Percentiles rank a stretch among this genome's conserved stretches.
Conservation (phyloP, 2,329 filamentous ascomycete genomes). For the Fusarium nanum region DNA sequence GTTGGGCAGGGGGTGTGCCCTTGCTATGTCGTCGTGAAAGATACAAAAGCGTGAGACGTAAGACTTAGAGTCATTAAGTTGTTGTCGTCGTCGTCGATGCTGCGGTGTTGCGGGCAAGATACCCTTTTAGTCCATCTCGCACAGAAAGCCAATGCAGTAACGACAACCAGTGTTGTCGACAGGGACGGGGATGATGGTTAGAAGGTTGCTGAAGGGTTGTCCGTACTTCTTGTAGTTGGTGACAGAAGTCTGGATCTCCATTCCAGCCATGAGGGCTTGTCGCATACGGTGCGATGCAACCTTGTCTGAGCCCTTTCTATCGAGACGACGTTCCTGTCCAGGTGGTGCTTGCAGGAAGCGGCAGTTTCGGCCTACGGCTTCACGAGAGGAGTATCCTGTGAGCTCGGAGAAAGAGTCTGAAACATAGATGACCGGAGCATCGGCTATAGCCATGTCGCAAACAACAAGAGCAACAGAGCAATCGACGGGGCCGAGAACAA, state of each 20-base stretch:
- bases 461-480: conserved; percentile 86
- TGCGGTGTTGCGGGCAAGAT: neutral
- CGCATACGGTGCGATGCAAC: conserved; percentile 68
- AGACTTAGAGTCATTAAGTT: neutral
- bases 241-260: conserved; percentile 64
- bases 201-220: conserved; percentile 80
- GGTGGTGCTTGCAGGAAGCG: conserved; percentile 85
- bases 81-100: neutral
- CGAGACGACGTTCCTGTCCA: conserved; percentile 53
- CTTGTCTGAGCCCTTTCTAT: conserved; percentile 49
- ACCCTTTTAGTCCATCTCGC: conserved; percentile 64
- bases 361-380: conserved; percentile 84
- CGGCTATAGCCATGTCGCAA: conserved; percentile 79
- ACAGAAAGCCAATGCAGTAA: conserved; percentile 85
- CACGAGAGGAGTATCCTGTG: conserved; percentile 80
- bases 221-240: conserved; percentile 88
- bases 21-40: neutral
- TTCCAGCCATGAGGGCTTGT: conserved; percentile 56
- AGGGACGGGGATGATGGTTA: conserved; percentile 85
- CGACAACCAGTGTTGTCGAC: conserved; percentile 73
- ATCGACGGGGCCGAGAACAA: conserved; percentile 85
- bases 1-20: neutral
- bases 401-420: conserved; percentile 82
- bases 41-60: neutral
- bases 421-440: conserved; percentile 85